Percentiles rank a stretch among this genome's conserved stretches.
These are phyloP conservation scores for Ceratocystiopsis sp. DNA, from an alignment of 2,329 filamentous ascomycete species.

Conservation along the genomic window DNA sequence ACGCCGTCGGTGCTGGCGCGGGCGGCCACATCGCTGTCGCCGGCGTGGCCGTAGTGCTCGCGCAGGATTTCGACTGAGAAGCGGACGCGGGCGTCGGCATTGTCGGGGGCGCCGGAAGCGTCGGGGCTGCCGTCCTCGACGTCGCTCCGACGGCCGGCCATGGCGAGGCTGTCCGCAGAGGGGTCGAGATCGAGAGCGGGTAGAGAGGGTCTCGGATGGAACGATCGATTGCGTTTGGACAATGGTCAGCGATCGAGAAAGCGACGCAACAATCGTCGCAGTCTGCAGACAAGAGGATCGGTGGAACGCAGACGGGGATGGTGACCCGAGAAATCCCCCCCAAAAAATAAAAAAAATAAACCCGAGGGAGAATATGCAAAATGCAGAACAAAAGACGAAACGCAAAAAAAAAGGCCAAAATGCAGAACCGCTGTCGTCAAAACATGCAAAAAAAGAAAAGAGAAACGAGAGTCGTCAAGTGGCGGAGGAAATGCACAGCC, in stretches of 20 bases:
- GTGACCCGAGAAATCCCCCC: not conserved
- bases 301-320: not conserved
- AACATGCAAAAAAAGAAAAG: not conserved
- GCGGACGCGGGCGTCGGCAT: slow-evolving; percentile 9
- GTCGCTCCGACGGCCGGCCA: slow-evolving; percentile 6
- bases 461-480: not conserved
- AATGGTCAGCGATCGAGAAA: too few species aligned
- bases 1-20: not conserved
- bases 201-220: not conserved
- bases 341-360: too few species aligned
- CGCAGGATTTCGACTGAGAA: slow-evolving; percentile 13
- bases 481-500: too few species aligned
- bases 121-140: slow-evolving; percentile 1
- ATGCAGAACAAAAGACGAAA: not conserved
- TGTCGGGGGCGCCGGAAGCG: slow-evolving; percentile 1
- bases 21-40: too few species aligned
- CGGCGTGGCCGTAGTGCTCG: not conserved
- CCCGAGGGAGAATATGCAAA: not conserved
- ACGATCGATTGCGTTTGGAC: too few species aligned
- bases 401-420: not conserved
- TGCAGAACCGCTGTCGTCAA: not conserved
- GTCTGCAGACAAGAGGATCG: too few species aligned
- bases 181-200: too few species aligned
- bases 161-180: not conserved
- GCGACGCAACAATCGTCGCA: too few species aligned